Evolutionary conservation across 805 yeast species (phyloP).

Genomic region (Starmerella scarabaei): DNA sequence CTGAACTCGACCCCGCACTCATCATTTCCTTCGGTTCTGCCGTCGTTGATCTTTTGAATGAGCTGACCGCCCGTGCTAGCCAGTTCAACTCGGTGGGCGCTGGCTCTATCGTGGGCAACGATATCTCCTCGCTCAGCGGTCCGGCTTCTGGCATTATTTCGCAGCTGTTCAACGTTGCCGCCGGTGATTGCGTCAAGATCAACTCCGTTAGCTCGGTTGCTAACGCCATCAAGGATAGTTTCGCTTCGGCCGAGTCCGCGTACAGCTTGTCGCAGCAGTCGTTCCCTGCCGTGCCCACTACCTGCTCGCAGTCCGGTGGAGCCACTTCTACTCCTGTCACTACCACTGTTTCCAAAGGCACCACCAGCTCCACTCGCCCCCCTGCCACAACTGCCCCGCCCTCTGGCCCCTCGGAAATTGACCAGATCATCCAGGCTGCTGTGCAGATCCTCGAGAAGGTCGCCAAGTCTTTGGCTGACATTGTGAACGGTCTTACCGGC

Average conservation of each 20-base stretch:
- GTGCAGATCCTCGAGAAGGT: no score
- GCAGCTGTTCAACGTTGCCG: slow-evolving; percentile 13
- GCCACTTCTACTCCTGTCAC: neutral
- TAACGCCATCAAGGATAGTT: slow-evolving; percentile 10
- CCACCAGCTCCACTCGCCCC: neutral
- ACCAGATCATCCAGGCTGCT: no score
- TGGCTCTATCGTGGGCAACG: slow-evolving; percentile 18
- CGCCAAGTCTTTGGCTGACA: neutral
- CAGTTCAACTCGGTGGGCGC: slow-evolving; percentile 21
- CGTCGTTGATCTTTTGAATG: slow-evolving; percentile 17
- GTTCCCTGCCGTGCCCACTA: slow-evolving; percentile 11
- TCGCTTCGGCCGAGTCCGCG: slow-evolving; percentile 15
- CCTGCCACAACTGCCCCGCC: neutral
- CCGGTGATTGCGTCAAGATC: slow-evolving; percentile 12
- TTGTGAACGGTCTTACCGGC: neutral
- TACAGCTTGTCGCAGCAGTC: slow-evolving; percentile 12
- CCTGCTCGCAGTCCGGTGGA: slow-evolving; percentile 1
- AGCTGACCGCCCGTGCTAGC: slow-evolving; percentile 20
- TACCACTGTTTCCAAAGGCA: neutral
- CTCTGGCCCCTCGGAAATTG: no score
- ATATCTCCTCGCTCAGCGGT: slow-evolving; percentile 17
- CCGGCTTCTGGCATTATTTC: slow-evolving; percentile 19
- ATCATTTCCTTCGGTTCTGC: slow-evolving; percentile 12
- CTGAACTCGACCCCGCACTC: slow-evolving; percentile 5
- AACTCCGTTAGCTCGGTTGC: slow-evolving; percentile 12